Evolutionary conservation across 208 protist genomes (phyloP).

Genomic region (Naegleria lovaniensis): DNA sequence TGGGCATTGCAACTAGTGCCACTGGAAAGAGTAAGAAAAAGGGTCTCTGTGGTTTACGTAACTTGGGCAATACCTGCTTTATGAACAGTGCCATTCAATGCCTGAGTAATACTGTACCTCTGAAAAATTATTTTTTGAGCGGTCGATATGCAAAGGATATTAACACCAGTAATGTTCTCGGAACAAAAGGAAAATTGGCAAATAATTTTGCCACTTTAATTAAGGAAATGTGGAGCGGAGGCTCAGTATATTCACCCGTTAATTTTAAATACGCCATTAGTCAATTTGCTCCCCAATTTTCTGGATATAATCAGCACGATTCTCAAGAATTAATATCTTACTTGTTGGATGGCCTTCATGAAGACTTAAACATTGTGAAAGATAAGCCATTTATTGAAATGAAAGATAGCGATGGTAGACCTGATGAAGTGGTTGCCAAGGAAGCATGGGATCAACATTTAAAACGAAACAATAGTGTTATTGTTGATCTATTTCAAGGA

Average conservation of each 20-base stretch:
- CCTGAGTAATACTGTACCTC: conserved; percentile 47
- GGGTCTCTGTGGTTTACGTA: conserved; percentile 50
- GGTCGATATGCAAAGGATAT: conserved; percentile 58
- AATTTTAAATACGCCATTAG: conserved; percentile 66
- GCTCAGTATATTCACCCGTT: conserved; percentile 58
- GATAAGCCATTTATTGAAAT: conserved; percentile 32
- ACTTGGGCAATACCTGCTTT: conserved; percentile 80
- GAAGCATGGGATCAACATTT: conserved; percentile 66
- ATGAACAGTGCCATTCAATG: conserved; percentile 76
- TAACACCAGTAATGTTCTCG: conserved; percentile 50
- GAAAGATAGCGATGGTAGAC: conserved; percentile 52
- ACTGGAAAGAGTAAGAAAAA: not conserved
- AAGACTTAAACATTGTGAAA: conserved; percentile 67
- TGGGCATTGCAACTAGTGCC: not conserved
- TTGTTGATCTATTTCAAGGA: conserved; percentile 73
- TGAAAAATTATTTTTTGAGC: conserved; percentile 48
- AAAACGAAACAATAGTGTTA: conserved; percentile 73
- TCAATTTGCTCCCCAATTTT: conserved; percentile 59
- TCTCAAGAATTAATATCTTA: conserved; percentile 79
- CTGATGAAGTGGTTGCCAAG: conserved; percentile 62
- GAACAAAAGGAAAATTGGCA: conserved; percentile 46
- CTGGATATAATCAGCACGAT: conserved; percentile 71
- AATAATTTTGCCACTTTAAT: conserved; percentile 69
- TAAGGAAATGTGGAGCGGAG: conserved; percentile 58
- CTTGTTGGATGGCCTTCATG: conserved; percentile 80